Evolutionary conservation across 1,284 basidiomycete genomes (phyloP), one percentile per base, ranked within the genome.

Genomic region (Tilletia caries): DNA sequence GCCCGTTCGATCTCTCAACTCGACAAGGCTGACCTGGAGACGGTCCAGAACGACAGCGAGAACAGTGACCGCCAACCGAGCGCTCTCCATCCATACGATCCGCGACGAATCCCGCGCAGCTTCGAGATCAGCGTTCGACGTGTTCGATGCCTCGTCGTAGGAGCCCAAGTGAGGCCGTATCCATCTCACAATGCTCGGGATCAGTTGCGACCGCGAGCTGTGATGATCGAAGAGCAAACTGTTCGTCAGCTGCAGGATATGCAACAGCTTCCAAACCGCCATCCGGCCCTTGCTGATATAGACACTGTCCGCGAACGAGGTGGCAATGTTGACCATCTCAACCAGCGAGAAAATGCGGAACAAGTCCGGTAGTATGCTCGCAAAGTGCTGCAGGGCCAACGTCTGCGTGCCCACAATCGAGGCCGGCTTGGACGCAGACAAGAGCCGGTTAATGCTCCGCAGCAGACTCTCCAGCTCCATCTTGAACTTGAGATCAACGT

Each of bases 331-430:
- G 3, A 78, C 78, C 54, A 81, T 72, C 67, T 81, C 79, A 64
- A 77, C 77, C n/a, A 73, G 65, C 4, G 73, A 71, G 46, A 75
- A 81, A 2, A 81, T 74, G 18, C 74, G 67, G 13, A 71, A 68
- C 18, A 98, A 86, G 80, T 94, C 92, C 1, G 95, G 93, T 12
- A 98, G 86, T 70, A 95, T 92, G 32, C 92, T 92, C 2, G 93
- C 91, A 83, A 96, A 98, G 84, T 95, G 91, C 81, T 97, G 94
- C 10, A 98, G 86, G 13, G 81, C 83, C 48, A 85, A 73, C 20
- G 83, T 95, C 83, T 98, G 95, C 0, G 95, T 95, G 58, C 95
- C 95, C 70, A 98, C 93, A 79, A 95, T 92, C 18, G 93, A 89
- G 1, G 89, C 86, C 0, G 92, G 92, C 20, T 91, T 88, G 1